Conservation (phyloP, 1,139 yeast genomes). For the Yamadazyma siamensis region DNA sequence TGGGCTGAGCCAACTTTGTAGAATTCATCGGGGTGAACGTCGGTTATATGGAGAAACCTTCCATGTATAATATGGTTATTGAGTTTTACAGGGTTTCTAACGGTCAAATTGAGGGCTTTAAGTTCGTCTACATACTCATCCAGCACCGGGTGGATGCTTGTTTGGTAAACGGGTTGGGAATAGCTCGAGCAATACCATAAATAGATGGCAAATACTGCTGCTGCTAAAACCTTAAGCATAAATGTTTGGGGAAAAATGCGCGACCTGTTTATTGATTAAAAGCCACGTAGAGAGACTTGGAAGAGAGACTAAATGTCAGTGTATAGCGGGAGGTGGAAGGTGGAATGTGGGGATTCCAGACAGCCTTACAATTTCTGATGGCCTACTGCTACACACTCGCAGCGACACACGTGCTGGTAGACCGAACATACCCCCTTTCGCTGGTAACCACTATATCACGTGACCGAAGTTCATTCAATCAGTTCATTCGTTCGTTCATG, state of each 20-base stretch:
- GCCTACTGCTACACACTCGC: no score
- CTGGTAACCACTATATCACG: no score
- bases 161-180: constrained; percentile 3
- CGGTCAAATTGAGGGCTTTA: constrained; percentile 22
- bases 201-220: constrained; percentile 6
- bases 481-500: no score
- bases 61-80: constrained; percentile 50
- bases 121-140: constrained; percentile 6
- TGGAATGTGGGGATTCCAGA: no score
- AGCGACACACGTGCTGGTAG: no score
- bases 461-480: no score
- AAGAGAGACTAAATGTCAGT: not conserved
- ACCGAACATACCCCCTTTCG: no score
- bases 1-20: constrained; percentile 53
- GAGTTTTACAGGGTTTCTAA: constrained; percentile 28
- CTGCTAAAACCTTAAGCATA: constrained; percentile 9
- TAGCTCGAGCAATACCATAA: constrained; percentile 10
- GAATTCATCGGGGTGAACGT: constrained; percentile 80
- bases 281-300: not conserved
- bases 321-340: not conserved
- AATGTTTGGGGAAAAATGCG: not conserved
- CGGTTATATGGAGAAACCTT: constrained; percentile 78
- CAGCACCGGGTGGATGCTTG: constrained; percentile 7
- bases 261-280: not conserved
- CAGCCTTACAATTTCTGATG: no score